A percentile compares a stretch with the other conserved stretches of the same genome.
phyloP scores from a whole-genome alignment of 169 alveolate species.

The Amoebophrya sp. region DNA sequence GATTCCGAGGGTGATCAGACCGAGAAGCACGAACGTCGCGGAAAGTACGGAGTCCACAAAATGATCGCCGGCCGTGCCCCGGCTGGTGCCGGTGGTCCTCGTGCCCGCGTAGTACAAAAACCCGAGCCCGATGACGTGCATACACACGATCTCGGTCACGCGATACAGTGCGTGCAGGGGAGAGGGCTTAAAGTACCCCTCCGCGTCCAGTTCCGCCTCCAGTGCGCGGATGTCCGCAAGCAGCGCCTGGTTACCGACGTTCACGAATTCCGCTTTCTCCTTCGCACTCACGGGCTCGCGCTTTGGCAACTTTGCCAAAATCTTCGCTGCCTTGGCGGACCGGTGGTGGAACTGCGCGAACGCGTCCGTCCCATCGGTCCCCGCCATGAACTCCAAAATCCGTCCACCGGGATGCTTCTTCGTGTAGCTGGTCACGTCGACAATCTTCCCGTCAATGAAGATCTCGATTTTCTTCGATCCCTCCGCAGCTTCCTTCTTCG shows the following conservation, averaged over 20 bases:
- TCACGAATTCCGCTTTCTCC: neutral
- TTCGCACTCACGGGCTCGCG: neutral
- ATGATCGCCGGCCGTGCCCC: neutral
- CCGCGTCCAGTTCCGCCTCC: conserved; percentile 1
- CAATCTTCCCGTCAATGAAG: neutral
- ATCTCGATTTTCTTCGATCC: conserved; percentile 23
- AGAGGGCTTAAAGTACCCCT: conserved; percentile 30
- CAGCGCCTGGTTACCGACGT: conserved; percentile 10
- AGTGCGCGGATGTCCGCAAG: neutral
- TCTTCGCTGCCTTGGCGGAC: neutral
- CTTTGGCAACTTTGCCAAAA: neutral
- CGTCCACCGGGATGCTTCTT: conserved; percentile 33
- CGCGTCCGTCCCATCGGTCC: conserved; percentile 36
- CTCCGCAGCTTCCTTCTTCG: neutral
- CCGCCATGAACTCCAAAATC: neutral
- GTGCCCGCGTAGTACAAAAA: neutral
- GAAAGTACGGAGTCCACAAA: no score
- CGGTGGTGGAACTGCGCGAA: conserved; percentile 28
- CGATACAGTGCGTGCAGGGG: neutral
- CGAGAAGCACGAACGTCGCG: conserved; percentile 17
- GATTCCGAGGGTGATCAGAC: neutral
- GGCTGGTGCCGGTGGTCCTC: neutral
- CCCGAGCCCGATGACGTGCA: neutral
- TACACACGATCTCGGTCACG: neutral
- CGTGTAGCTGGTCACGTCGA: conserved; percentile 20